Conservation (phyloP, 805 yeast species). For the Kuraishia ogatae region DNA sequence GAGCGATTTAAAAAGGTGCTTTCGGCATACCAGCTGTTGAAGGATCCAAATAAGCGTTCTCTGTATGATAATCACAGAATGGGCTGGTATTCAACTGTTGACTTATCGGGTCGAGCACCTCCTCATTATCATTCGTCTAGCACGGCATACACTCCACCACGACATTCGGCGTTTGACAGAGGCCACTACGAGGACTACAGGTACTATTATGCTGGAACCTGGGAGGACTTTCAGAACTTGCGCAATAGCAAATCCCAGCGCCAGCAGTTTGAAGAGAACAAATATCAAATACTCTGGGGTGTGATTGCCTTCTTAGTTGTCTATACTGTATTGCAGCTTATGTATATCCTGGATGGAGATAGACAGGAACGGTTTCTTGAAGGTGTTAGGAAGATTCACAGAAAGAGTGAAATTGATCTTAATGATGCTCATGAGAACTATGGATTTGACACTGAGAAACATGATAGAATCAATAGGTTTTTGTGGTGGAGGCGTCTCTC, state of each 20-base stretch:
- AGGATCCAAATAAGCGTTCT: slow-evolving; percentile 31
- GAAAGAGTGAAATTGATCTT: slow-evolving; percentile 30
- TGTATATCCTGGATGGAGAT: slow-evolving; percentile 16
- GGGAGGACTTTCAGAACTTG: slow-evolving; percentile 50
- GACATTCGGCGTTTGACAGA: slow-evolving; percentile 1
- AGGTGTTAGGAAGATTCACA: slow-evolving; percentile 21
- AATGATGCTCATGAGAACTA: slow-evolving; percentile 37
- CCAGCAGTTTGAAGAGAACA: slow-evolving; percentile 19
- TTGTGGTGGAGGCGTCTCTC: slow-evolving; percentile 39
- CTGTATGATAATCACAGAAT: slow-evolving; percentile 36
- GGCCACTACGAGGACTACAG: slow-evolving; percentile 15
- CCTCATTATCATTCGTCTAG: neutral
- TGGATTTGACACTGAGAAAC: slow-evolving; percentile 40
- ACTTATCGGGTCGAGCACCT: neutral
- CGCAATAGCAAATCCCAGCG: slow-evolving; percentile 2
- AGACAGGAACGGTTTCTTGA: slow-evolving; percentile 22
- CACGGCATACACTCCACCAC: neutral
- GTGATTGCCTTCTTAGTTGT: slow-evolving; percentile 17
- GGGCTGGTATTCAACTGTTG: slow-evolving; percentile 30
- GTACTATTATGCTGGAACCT: slow-evolving; percentile 55
- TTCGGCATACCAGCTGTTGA: slow-evolving; percentile 51
- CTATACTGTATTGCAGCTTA: slow-evolving; percentile 20
- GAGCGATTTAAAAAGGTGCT: slow-evolving; percentile 47
- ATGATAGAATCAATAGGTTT: slow-evolving; percentile 47
- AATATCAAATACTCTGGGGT: slow-evolving; percentile 17